These are phyloP conservation scores for Ophiocordyceps polyrhachis-furcata DNA, from an alignment of 2,329 filamentous ascomycete genomes.

Conservation along the genomic window DNA sequence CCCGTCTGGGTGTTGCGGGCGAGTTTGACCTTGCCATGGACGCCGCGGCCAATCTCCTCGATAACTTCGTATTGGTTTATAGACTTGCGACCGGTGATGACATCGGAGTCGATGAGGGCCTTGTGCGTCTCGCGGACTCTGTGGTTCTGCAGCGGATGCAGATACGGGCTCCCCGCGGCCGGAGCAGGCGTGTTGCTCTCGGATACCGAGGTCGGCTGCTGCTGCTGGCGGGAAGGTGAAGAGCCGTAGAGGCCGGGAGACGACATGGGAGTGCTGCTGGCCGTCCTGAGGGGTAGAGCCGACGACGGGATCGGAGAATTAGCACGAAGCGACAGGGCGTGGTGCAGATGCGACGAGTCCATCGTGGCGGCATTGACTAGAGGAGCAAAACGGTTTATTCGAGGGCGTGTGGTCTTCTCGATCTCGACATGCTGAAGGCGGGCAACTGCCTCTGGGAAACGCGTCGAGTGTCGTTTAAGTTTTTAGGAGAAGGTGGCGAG, in stretches of 20 bases:
- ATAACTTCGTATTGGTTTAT: conserved; percentile 98
- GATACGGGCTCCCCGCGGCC: conserved; percentile 35
- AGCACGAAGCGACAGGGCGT: conserved; percentile 10
- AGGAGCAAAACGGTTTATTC: neutral
- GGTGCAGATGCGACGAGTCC: conserved; percentile 3
- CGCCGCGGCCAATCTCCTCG: conserved; percentile 84
- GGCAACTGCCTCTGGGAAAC: neutral
- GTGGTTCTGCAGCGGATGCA: conserved; percentile 55
- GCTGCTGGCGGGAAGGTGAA: conserved; percentile 19
- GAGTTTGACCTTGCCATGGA: conserved; percentile 95
- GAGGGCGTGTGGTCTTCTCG: conserved; percentile 1
- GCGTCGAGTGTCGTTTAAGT: neutral
- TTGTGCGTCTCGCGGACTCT: conserved; percentile 74
- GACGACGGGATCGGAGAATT: conserved; percentile 14
- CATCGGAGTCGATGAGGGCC: conserved; percentile 77
- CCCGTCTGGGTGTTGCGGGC: conserved; percentile 61
- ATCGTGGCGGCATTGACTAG: conserved; percentile 3
- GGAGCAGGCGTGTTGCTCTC: conserved; percentile 35
- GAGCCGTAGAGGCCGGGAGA: conserved; percentile 45
- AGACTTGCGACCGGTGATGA: conserved; percentile 75
- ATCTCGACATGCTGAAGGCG: conserved; percentile 5
- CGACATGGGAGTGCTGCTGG: conserved; percentile 38
- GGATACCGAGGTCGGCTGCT: conserved; percentile 24
- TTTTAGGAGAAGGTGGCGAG: no score
- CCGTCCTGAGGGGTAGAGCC: conserved; percentile 25